Conservation (phyloP, 345 rosid species). For the Carallia brachiata region DNA sequence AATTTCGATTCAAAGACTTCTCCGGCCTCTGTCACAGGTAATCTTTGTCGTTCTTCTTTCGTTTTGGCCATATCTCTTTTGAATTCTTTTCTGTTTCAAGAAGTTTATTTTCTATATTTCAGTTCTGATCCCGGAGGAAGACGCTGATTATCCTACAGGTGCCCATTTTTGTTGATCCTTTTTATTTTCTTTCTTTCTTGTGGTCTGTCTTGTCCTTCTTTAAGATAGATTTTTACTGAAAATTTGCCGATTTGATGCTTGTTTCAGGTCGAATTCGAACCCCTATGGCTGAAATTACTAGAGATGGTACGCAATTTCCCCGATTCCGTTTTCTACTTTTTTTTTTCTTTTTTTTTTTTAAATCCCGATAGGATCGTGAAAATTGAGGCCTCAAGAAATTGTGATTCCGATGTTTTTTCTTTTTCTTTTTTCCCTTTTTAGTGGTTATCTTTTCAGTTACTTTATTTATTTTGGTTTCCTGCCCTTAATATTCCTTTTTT, state of each 20-base stretch:
- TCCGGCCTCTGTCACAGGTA: conserved; percentile 13
- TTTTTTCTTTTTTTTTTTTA: neutral
- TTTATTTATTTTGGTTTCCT: too few species aligned
- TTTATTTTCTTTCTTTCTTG: neutral
- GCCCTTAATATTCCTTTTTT: too few species aligned
- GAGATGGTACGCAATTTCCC: conserved; percentile 16
- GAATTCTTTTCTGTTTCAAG: neutral
- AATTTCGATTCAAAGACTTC: conserved; percentile 7
- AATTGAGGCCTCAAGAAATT: neutral
- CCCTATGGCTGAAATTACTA: neutral
- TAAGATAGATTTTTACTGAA: neutral
- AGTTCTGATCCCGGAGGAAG: neutral
- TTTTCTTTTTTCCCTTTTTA: too few species aligned
- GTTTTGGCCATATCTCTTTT: neutral
- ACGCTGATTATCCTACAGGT: neutral
- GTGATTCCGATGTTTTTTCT: too few species aligned
- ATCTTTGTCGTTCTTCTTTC: neutral
- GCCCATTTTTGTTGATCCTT: neutral
- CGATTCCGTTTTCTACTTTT: neutral
- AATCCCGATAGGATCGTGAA: neutral
- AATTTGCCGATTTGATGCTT: neutral
- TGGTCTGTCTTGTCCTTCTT: neutral
- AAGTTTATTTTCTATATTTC: neutral
- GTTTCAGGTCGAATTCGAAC: conserved; percentile 28
- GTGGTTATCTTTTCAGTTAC: too few species aligned